Evolutionary conservation across 2,329 filamentous ascomycete genomes (phyloP).

Genomic region (Colletotrichum melonis): DNA sequence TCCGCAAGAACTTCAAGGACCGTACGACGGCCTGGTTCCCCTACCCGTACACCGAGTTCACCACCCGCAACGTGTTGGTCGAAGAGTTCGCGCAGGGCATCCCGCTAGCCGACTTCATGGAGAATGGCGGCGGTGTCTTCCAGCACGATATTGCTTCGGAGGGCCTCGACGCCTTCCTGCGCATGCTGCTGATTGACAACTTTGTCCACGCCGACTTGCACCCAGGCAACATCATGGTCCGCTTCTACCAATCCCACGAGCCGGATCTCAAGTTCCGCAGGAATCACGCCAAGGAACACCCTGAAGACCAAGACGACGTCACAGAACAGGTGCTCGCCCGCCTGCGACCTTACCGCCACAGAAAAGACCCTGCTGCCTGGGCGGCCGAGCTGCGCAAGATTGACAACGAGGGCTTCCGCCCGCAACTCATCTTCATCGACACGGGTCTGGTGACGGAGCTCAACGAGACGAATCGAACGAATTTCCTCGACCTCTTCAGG

Average conservation of each 20-base stretch:
- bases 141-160: slow-evolving; percentile 95
- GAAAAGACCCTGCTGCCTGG: slow-evolving; percentile 77
- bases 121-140: slow-evolving; percentile 91
- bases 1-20: slow-evolving; percentile 90
- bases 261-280: slow-evolving; percentile 65
- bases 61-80: slow-evolving; percentile 89
- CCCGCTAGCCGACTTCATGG: slow-evolving; percentile 88
- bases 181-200: slow-evolving; percentile 97
- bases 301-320: slow-evolving; percentile 73
- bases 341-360: slow-evolving; percentile 76
- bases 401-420: slow-evolving; percentile 88
- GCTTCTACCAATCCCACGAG: slow-evolving; percentile 88
- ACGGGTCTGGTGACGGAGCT: slow-evolving; percentile 95
- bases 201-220: slow-evolving; percentile 97
- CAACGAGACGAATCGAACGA: slow-evolving; percentile 84
- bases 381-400: slow-evolving; percentile 78
- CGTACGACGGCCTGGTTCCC: slow-evolving; percentile 97
- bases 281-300: slow-evolving; percentile 44
- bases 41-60: slow-evolving; percentile 92
- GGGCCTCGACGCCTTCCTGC: slow-evolving; percentile 93
- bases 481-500: slow-evolving; percentile 96
- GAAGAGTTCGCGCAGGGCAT: slow-evolving; percentile 98
- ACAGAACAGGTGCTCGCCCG: slow-evolving; percentile 88
- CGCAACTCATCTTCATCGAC: slow-evolving; percentile 97
- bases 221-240: slow-evolving; percentile 99